Evolutionary conservation across 2,329 filamentous ascomycete genomes (phyloP), one percentile per base, ranked within the genome.

Genomic region (Aspergillus sp.): DNA sequence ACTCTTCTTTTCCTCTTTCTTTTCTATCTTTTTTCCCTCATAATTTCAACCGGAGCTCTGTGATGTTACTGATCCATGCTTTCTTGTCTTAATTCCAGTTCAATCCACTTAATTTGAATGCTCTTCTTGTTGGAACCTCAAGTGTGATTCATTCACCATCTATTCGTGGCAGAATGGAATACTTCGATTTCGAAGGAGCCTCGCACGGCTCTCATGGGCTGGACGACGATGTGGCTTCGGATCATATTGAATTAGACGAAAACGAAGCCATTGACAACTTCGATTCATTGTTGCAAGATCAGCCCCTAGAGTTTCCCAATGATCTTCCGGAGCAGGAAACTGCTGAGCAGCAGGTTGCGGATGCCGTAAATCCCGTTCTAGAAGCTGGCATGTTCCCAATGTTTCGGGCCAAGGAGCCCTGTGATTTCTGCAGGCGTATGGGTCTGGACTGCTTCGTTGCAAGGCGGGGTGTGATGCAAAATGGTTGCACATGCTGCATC

Each of bases 391-490:
- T 64, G 35, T 69, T 66, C 49, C 71, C 71, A 34, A 72, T 73
- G 64, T 63, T 66, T 55, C 68, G 66, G 45, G 65, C 71, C 43
- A 65, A 71, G 56, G 66, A 68, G 36, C 64, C 71, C 38, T 74
- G 71, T 56, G 69, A 72, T 44, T 70, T 72, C 41, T 74, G 71
- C 56, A 61, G 64, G 38, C 62, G 61, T 46, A 71, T 70, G 68
- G 68, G 68, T n/a, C 55, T 73, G 41, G 67, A 74, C 45, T 74
- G 71, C 56, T 71, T 73, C 49, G 57, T 73, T 48, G 69, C 69
- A 10, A 67, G 68, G 44, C 57, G 69, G 54, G 71, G 71, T 27
- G 63, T 66, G 12, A 59, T 73, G 58, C 64, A 70, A 38, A 67
- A 65, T 46, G 69, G 68, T 7, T 74, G 71, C 53, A 73, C 71